Percentiles rank a stretch among this genome's conserved stretches.
phyloP scores from a whole-genome alignment of 805 yeast species.

The Kregervanrija fluxuum region DNA sequence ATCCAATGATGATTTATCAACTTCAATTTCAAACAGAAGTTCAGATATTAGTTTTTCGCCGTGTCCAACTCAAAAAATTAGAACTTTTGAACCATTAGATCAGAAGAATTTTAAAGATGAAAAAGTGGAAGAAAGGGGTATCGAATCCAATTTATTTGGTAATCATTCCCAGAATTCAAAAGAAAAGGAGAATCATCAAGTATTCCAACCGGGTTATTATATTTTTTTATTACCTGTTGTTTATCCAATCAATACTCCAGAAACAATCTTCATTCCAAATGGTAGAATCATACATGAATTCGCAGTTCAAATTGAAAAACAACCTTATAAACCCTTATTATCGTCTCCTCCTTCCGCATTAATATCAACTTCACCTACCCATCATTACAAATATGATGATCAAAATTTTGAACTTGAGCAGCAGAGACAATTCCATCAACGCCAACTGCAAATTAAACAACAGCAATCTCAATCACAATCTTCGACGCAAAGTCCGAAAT shows the following conservation, averaged over 20 bases:
- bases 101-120: constrained; percentile 15
- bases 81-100: constrained; percentile 15
- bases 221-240: constrained; percentile 58
- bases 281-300: constrained; percentile 41
- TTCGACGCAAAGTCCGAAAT: constrained; percentile 7
- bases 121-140: constrained; percentile 1
- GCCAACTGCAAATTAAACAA: background rate
- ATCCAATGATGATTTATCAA: constrained; percentile 13
- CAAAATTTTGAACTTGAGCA: constrained; percentile 2
- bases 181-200: constrained; percentile 6
- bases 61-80: constrained; percentile 21
- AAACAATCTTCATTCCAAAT: constrained; percentile 45
- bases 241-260: constrained; percentile 58
- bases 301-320: constrained; percentile 32
- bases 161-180: background rate
- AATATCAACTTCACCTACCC: constrained; percentile 30
- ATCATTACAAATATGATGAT: constrained; percentile 18
- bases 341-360: constrained; percentile 26
- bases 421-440: background rate
- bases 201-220: constrained; percentile 58
- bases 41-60: constrained; percentile 12
- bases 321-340: constrained; percentile 20
- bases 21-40: background rate
- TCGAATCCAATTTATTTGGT: constrained; percentile 15
- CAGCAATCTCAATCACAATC: no score